Evolutionary conservation across 331 rosid genomes (phyloP), one percentile per base, ranked within the genome.

Genomic region (Malus hybrid): DNA sequence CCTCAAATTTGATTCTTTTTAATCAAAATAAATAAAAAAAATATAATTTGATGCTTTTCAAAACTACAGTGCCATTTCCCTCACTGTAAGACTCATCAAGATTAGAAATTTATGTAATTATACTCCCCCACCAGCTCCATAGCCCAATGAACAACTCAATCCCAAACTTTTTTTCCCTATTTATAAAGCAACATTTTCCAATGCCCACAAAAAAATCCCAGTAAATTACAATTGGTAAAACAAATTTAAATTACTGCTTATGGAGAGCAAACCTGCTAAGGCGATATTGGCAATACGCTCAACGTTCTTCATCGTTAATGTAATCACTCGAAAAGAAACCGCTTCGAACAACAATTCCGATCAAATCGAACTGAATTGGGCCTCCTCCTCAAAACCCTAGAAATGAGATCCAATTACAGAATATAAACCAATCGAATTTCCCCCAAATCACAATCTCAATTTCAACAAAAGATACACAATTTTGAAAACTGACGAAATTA

Each of bases 281-380:
- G 97, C 97, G 55, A 94, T 83, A 90, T 91, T 91, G 60, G 99
- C 97, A 76, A 94, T 54, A 65, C 97, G 92, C 79, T 92, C 97
- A 3, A 82, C 85, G 85, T 78, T 91, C 88, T 86, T 94, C 99
- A 94, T 94, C 54, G 76, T 67, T 55, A 73, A 73, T 71, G n/a
- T 16, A 31, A 52, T 61, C 56, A 61, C 64, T 63, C 76, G 24
- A 61, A 66, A 34, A 65, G 54, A 65, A 54, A 46, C 50, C 71
- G 69, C 73, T 52, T 73, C 52, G 34, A 63, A 52, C 71, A 32
- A 66, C 59, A 65, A 18, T 33, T 70, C 85, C 87, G 83, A 85
- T 71, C 39, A 69, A 83, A 76, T 19, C 79, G 52, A 46, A 44
- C 76, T 55, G 67, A 73, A 74, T 77, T 73, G 59, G 69, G 81